phyloP scores from a whole-genome alignment of 306 rosid genomes.

The Cucurbita moschata region DNA sequence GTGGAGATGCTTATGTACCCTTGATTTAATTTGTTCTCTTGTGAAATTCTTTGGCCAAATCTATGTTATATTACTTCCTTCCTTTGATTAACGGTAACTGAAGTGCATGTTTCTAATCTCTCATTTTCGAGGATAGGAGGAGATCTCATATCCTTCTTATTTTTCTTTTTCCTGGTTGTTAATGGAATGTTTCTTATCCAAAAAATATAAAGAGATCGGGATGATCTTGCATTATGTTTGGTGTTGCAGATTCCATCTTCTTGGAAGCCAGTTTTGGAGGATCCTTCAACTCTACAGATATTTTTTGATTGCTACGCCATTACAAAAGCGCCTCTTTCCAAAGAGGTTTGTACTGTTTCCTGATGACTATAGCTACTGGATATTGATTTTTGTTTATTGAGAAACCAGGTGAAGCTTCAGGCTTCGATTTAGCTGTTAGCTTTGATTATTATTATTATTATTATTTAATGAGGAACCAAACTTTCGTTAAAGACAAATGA shows the following conservation, averaged over 20 bases:
- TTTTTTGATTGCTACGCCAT: conserved; percentile 87
- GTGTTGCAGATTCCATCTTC: conserved; percentile 73
- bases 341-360: conserved; percentile 57
- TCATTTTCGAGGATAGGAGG: neutral
- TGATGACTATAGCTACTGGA: neutral
- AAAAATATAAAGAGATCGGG: neutral
- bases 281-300: conserved; percentile 74
- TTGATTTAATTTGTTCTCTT: neutral
- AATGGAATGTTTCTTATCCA: neutral
- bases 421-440: neutral
- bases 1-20: neutral
- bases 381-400: neutral
- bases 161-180: neutral
- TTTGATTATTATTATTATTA: no score
- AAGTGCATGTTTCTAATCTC: neutral
- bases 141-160: neutral
- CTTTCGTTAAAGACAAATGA: neutral
- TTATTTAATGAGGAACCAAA: neutral
- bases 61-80: neutral
- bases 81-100: neutral
- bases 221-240: conserved; percentile 17
- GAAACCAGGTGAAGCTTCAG: neutral
- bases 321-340: conserved; percentile 85
- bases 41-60: neutral
- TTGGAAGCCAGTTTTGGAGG: conserved; percentile 91